Base-by-base conservation (phyloP, 768 basidiomycete species). In the Xanthoconium stramineum region DNA sequence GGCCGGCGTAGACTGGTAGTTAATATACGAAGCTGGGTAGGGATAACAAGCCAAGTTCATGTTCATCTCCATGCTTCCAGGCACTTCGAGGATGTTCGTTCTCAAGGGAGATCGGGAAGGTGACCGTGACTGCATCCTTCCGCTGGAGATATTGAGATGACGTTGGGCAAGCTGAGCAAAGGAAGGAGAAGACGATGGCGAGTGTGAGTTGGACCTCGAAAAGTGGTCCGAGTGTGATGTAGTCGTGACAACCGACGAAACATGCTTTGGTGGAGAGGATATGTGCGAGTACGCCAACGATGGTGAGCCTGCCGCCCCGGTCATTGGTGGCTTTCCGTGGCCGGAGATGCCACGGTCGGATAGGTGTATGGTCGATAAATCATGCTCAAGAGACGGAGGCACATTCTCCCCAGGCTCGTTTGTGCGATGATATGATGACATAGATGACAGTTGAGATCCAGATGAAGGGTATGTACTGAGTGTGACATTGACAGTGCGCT, bases 1-100 rank as follows among this genome's bases (percentile, higher is more conserved):
- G 11, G 85, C 84, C 32, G 81, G 78, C 7, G 81, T 75, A 17
- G 87, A 83, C 5, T 83, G 83, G 52, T 76, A 81, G 35, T 78
- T 80, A 15, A 75, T 74, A 6, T 79, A 82, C 13, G 77, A 71
- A 13, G 66, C 59, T 3, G 69, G 53, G 50, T 58, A 60, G 19
- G 57, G 30, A 52, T 50, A 61, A 39, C 55, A 55, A 0, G 45
- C 52, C 43, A 59, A 13, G 40, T 53, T 56, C 46, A 52, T 13
- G 44, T 51, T 53, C 62, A 52, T 56, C 43, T 56, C 55, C 56
- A 62, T 37, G 13, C 54, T 40, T 30, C 58, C 65, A 32, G 60
- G 56, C 19, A 53, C 57, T 39, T 61, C 65, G 28, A 56, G 60
- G 20, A 60, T 32, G 32, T 52, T 68, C 30, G 61, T 55, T 28